Conservation (phyloP, 495 filamentous ascomycete genomes). For the Lasiosphaeris hirsuta region DNA sequence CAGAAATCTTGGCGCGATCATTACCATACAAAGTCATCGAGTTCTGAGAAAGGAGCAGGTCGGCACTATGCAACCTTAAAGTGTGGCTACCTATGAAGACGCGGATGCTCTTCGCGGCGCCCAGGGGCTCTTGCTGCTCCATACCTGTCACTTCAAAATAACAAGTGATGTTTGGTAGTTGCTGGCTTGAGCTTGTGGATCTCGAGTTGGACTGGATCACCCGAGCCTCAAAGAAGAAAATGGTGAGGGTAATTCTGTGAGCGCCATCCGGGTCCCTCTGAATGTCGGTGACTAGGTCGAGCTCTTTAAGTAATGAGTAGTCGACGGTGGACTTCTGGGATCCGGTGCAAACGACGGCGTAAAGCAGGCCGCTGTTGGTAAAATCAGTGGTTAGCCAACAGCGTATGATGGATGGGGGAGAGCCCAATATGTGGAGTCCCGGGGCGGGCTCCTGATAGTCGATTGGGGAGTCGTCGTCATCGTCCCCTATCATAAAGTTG, state of each 20-base stretch:
- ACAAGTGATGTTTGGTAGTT: constrained; percentile 74
- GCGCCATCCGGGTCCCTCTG: constrained; percentile 57
- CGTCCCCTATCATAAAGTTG: constrained; percentile 60
- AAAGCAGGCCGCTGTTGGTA: constrained; percentile 80
- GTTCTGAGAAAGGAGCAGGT: constrained; percentile 89
- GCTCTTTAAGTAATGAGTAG: constrained; percentile 63
- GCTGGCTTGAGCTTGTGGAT: constrained; percentile 67
- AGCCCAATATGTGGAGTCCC: constrained; percentile 74
- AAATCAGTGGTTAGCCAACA: constrained; percentile 90
- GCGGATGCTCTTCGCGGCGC: constrained; percentile 59
- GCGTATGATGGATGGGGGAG: constrained; percentile 88
- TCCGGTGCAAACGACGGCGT: constrained; percentile 88
- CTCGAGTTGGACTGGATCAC: constrained; percentile 71
- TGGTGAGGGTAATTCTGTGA: constrained; percentile 66
- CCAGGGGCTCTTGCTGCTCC: constrained; percentile 39
- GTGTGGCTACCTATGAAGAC: constrained; percentile 86
- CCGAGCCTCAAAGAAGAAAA: constrained; percentile 89
- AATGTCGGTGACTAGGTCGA: constrained; percentile 67
- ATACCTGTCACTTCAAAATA: constrained; percentile 68
- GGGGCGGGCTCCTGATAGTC: constrained; percentile 71
- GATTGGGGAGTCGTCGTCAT: constrained; percentile 61
- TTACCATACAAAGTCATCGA: constrained; percentile 82
- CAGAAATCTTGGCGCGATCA: constrained; percentile 80
- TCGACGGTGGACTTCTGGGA: constrained; percentile 82
- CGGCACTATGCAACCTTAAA: constrained; percentile 80